Percentiles rank a stretch among this genome's conserved stretches.
Conservation (phyloP, 1,284 basidiomycete species). For the Ustanciosporium gigantosporum region DNA sequence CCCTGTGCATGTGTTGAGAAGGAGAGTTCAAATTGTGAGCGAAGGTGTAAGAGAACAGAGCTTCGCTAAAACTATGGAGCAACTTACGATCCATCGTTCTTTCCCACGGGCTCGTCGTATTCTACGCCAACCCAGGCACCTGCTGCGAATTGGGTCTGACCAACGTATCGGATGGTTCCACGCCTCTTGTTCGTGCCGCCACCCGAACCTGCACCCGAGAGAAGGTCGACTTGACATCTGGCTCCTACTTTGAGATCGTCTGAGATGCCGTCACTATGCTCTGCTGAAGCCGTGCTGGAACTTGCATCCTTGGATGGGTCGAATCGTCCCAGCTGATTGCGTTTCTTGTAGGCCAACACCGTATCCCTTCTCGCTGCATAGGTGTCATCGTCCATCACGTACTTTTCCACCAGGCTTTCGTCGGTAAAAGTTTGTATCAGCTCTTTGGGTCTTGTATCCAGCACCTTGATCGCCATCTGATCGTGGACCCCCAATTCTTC, state of each 20-base stretch:
- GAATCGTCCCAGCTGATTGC: slow-evolving; percentile 86
- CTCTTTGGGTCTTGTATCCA: slow-evolving; percentile 54
- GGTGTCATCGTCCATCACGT: slow-evolving; percentile 80
- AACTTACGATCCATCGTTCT: slow-evolving; percentile 89
- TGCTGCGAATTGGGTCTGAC: slow-evolving; percentile 73
- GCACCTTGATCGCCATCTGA: slow-evolving; percentile 75
- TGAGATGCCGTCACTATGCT: slow-evolving; percentile 5
- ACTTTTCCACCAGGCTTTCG: slow-evolving; percentile 84
- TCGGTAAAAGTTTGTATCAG: slow-evolving; percentile 82
- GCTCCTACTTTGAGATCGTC: slow-evolving; percentile 69
- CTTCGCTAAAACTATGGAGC: too few relatives aligned
- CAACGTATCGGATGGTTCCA: slow-evolving; percentile 83
- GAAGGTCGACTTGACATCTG: slow-evolving; percentile 76
- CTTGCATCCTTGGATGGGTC: slow-evolving; percentile 63
- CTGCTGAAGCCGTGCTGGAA: slow-evolving; percentile 13
- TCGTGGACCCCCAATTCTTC: slow-evolving; percentile 74
- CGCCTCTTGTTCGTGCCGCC: slow-evolving; percentile 66
- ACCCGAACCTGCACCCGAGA: slow-evolving; percentile 61
- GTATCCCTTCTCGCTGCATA: slow-evolving; percentile 77
- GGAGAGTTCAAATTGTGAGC: neutral
- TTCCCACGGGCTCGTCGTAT: slow-evolving; percentile 93
- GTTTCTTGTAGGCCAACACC: slow-evolving; percentile 85
- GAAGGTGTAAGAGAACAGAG: too few relatives aligned
- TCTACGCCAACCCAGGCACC: slow-evolving; percentile 86
- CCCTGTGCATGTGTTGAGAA: slow-evolving; percentile 68